Conservation (phyloP, 2,329 filamentous ascomycete species). For the Colletotrichum brevisporum region DNA sequence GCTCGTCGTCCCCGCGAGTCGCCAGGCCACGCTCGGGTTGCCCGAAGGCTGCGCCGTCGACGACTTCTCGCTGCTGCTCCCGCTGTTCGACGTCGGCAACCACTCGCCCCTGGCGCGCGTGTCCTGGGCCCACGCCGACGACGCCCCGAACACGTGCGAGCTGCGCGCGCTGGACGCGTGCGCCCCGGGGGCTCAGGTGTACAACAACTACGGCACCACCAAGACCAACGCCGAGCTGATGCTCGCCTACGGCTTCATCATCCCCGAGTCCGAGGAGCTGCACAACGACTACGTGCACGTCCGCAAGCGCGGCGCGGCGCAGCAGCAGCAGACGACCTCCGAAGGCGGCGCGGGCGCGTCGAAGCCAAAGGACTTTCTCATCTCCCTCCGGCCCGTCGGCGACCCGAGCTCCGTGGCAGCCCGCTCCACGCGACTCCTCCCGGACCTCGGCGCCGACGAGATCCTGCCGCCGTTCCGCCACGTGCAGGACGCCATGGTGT, state of each 20-base stretch:
- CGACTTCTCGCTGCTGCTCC: slow-evolving; percentile 78
- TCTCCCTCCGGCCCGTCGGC: slow-evolving; percentile 65
- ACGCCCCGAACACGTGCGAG: slow-evolving; percentile 54
- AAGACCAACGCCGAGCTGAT: slow-evolving; percentile 82
- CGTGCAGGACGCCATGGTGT: slow-evolving; percentile 67
- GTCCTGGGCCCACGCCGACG: slow-evolving; percentile 68
- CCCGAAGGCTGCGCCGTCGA: slow-evolving; percentile 61
- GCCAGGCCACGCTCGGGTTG: slow-evolving; percentile 48
- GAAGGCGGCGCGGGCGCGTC: slow-evolving; percentile 41
- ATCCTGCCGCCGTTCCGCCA: slow-evolving; percentile 61
- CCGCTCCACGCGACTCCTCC: slow-evolving; percentile 54
- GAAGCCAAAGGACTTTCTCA: slow-evolving; percentile 59
- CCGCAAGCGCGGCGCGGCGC: slow-evolving; percentile 57
- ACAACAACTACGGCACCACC: slow-evolving; percentile 78
- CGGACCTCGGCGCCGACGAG: slow-evolving; percentile 43
- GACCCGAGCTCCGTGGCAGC: slow-evolving; percentile 64
- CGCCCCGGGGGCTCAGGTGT: slow-evolving; percentile 67
- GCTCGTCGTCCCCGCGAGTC: slow-evolving; percentile 62
- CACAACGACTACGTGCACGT: slow-evolving; percentile 75
- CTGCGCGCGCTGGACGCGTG: slow-evolving; percentile 56
- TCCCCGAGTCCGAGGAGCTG: slow-evolving; percentile 61
- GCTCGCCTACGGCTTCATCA: slow-evolving; percentile 73
- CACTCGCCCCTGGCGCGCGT: slow-evolving; percentile 74
- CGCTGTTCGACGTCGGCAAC: slow-evolving; percentile 80
- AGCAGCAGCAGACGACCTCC: slow-evolving; percentile 30